A percentile compares a stretch with the other conserved stretches of the same genome.
Evolutionary conservation across 2,329 filamentous ascomycete species (phyloP).

Genomic region (Botrytis cinerea): DNA sequence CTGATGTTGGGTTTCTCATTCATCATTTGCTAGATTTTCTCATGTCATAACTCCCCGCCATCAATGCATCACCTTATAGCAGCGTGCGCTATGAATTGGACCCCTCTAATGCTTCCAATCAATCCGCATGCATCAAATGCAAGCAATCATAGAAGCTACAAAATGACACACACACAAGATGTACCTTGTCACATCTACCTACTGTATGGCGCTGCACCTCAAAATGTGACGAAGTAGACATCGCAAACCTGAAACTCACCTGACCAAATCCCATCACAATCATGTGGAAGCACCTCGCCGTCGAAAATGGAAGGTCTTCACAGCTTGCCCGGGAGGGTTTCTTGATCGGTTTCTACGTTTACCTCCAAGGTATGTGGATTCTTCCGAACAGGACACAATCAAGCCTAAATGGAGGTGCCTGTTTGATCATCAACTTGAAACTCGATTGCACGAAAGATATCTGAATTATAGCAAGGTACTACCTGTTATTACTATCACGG

Average conservation of each 20-base stretch:
- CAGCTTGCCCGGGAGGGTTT: conserved; percentile 1
- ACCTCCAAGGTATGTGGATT: neutral
- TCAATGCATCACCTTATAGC: conserved; percentile 23
- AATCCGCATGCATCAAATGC: neutral
- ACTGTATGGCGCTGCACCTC: neutral
- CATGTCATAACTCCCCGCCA: conserved; percentile 11
- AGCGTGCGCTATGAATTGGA: conserved; percentile 17
- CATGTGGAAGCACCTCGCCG: neutral
- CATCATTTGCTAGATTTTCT: neutral
- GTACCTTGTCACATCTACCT: conserved; percentile 17
- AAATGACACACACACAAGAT: conserved; percentile 19
- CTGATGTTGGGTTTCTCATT: neutral
- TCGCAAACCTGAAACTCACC: neutral
- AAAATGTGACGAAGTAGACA: conserved; percentile 1
- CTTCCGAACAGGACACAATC: conserved; percentile 13
- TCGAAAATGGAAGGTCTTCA: conserved; percentile 3
- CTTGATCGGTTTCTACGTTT: conserved; percentile 13
- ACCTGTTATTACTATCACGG: neutral
- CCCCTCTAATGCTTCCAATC: conserved; percentile 10
- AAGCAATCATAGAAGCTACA: neutral
- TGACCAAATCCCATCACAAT: neutral
- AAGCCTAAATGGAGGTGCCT: conserved; percentile 29
- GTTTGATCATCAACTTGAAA: conserved; percentile 39
- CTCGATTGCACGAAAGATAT: conserved; percentile 20
- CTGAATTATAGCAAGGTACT: conserved; percentile 10